Percentiles rank a stretch among this genome's conserved stretches.
Conservation (phyloP, 176 grass and related monocot species). For the Avena sativa region DNA sequence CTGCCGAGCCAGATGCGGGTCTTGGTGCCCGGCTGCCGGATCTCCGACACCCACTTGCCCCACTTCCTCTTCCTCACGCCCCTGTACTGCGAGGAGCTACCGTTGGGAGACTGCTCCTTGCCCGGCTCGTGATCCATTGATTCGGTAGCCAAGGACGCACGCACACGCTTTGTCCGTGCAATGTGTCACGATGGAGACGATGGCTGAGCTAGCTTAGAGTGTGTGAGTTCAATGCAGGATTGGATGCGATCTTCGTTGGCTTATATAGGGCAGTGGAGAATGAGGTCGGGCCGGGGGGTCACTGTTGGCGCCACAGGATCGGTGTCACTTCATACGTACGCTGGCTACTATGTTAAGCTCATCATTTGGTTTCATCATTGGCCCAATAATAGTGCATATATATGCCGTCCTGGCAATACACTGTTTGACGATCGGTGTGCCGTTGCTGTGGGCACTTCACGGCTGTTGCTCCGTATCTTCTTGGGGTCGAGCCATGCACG, state of each 20-base stretch:
- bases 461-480: slow-evolving; percentile 45
- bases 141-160: not conserved
- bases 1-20: slow-evolving; percentile 87
- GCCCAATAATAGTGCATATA: slow-evolving; percentile 37
- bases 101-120: not conserved
- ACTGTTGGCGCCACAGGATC: slow-evolving; percentile 1
- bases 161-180: not conserved
- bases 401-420: slow-evolving; percentile 4
- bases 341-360: slow-evolving; percentile 60
- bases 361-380: slow-evolving; percentile 65
- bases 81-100: slow-evolving; percentile 39
- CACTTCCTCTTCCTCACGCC: slow-evolving; percentile 77
- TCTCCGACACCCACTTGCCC: slow-evolving; percentile 93
- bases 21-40: slow-evolving; percentile 83
- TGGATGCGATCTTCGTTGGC: slow-evolving; percentile 4
- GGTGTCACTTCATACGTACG: slow-evolving; percentile 43
- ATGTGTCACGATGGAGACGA: not conserved
- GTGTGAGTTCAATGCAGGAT: slow-evolving; percentile 20
- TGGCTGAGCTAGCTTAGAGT: not conserved
- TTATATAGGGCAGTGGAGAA: slow-evolving; percentile 26
- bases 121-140: slow-evolving; percentile 32
- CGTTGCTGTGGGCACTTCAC: slow-evolving; percentile 40
- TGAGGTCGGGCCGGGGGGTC: not conserved
- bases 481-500: slow-evolving; percentile 22
- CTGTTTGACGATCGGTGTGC: slow-evolving; percentile 28